Conservation (phyloP, 106 monocot genomes). For the Allium sativum region DNA sequence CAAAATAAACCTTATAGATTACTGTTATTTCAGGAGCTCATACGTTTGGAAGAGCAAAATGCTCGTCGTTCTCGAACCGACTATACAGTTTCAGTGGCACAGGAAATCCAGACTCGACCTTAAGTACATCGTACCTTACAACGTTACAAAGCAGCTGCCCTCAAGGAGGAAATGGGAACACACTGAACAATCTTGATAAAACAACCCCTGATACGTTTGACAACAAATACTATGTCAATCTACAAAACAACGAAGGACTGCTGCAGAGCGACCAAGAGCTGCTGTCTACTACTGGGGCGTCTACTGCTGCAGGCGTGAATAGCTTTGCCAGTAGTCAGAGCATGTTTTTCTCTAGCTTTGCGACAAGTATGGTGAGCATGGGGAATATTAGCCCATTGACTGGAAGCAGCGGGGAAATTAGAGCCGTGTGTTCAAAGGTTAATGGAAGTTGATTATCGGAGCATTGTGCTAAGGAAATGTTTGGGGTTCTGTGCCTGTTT, state of each 20-base stretch:
- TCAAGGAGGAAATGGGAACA: neutral
- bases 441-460: no score
- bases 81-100: conserved; percentile 25
- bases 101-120: conserved; percentile 6
- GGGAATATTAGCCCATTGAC: no score
- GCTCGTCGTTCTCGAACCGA: conserved; percentile 5
- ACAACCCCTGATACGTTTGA: conserved; percentile 11
- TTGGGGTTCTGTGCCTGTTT: no score
- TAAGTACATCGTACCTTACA: conserved; percentile 6
- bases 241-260: conserved; percentile 16
- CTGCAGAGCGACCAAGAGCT: conserved; percentile 28
- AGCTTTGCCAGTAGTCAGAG: conserved; percentile 18
- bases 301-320: neutral
- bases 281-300: conserved; percentile 3
- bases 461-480: no score
- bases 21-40: conserved; percentile 9
- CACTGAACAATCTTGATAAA: conserved; percentile 5
- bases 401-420: no score
- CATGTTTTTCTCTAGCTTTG: no score
- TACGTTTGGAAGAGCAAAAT: conserved; percentile 22
- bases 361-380: no score
- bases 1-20: no score
- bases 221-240: conserved; percentile 12
- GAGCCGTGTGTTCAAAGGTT: no score
- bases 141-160: conserved; percentile 11